phyloP scores from a whole-genome alignment of 257 asterid species.

The Echites panduratus region DNA sequence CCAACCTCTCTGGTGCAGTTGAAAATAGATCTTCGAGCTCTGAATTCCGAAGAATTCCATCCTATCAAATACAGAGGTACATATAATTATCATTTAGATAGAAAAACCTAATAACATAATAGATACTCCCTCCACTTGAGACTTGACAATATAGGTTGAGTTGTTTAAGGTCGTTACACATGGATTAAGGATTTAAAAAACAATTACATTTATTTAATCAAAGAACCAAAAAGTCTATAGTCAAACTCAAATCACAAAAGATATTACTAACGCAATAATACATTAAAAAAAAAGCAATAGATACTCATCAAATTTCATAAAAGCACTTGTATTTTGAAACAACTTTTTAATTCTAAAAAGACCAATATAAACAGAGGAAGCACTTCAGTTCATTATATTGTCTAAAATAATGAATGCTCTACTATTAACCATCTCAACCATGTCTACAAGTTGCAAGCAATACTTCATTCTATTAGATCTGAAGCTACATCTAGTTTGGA shows the following conservation, averaged over 20 bases:
- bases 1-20: constrained; percentile 91
- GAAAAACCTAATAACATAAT: background rate
- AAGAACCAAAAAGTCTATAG: too few species aligned
- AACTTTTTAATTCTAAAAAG: too few species aligned
- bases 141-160: too few species aligned
- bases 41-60: constrained; percentile 66
- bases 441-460: background rate
- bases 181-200: too few species aligned
- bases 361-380: background rate
- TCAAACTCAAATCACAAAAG: too few species aligned
- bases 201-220: too few species aligned
- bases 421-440: background rate
- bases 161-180: too few species aligned
- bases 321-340: too few species aligned
- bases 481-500: background rate
- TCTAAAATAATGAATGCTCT: background rate
- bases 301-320: too few species aligned
- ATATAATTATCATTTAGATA: constrained; percentile 4
- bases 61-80: constrained; percentile 48
- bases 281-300: too few species aligned
- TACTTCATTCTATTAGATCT: background rate
- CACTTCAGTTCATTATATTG: background rate
- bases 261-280: too few species aligned
- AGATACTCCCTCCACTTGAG: too few species aligned
- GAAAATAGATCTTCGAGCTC: constrained; percentile 95